A percentile compares a stretch with the other conserved stretches of the same genome.
These are phyloP conservation scores for Chlamydomonas asymmetrica DNA, from an alignment of 139 green algal genomes.

Conservation along the genomic window DNA sequence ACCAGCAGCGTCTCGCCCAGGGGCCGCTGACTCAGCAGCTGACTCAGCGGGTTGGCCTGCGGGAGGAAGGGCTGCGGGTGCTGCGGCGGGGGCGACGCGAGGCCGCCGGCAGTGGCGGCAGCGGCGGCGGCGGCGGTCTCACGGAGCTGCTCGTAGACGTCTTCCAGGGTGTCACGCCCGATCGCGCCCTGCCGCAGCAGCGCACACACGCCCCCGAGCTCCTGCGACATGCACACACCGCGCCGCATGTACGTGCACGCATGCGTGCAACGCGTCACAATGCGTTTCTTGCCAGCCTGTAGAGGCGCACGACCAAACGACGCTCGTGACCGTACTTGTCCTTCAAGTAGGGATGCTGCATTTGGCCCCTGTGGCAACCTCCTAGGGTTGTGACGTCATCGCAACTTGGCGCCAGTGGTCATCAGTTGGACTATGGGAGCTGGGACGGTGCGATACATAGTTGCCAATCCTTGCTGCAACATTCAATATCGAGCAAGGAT, in stretches of 20 bases:
- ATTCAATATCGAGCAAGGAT: too few relatives aligned
- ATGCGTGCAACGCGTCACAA: background rate
- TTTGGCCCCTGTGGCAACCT: too few relatives aligned
- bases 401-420: too few relatives aligned
- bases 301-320: too few relatives aligned
- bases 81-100: background rate
- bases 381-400: too few relatives aligned
- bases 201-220: conserved; percentile 3
- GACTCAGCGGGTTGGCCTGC: background rate
- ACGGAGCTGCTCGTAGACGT: background rate
- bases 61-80: background rate
- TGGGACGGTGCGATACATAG: too few relatives aligned
- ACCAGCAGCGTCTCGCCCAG: conserved; percentile 4
- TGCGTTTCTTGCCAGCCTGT: background rate
- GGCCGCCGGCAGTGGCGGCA: background rate
- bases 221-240: conserved; percentile 5
- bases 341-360: too few relatives aligned
- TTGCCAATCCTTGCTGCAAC: too few relatives aligned
- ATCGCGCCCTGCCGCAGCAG: background rate
- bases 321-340: too few relatives aligned
- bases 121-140: background rate
- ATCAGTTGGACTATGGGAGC: too few relatives aligned
- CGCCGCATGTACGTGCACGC: background rate
- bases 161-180: background rate
- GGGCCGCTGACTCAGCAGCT: conserved; percentile 18